phyloP scores from a whole-genome alignment of 495 filamentous ascomycete species.

The Ramalina intermedia region DNA sequence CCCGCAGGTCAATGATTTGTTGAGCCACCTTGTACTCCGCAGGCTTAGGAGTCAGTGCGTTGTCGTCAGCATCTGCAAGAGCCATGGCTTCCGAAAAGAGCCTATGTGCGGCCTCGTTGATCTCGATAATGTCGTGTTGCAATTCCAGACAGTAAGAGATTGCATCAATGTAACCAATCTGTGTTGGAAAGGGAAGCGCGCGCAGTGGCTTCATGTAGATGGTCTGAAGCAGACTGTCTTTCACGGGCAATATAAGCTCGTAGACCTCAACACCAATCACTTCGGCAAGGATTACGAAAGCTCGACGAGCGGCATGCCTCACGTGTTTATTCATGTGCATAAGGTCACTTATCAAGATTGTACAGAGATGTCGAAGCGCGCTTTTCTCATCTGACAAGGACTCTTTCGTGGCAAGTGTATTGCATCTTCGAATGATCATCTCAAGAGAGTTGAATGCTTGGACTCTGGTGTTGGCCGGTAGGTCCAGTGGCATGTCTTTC shows the following conservation, averaged over 20 bases:
- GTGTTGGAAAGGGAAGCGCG: conserved; percentile 77
- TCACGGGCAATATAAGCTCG: conserved; percentile 74
- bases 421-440: conserved; percentile 59
- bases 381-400: conserved; percentile 54
- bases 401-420: conserved; percentile 56
- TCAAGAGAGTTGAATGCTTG: conserved; percentile 72
- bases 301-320: conserved; percentile 65
- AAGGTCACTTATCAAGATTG: conserved; percentile 71
- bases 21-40: conserved; percentile 83
- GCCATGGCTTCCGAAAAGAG: conserved; percentile 85
- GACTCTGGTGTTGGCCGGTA: conserved; percentile 71
- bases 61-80: conserved; percentile 85
- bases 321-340: conserved; percentile 92
- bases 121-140: conserved; percentile 70
- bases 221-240: conserved; percentile 67
- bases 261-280: conserved; percentile 62
- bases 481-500: conserved; percentile 88
- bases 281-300: conserved; percentile 66
- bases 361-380: conserved; percentile 58
- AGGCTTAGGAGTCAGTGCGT: conserved; percentile 68
- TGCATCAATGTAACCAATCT: conserved; percentile 96
- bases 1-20: conserved; percentile 77
- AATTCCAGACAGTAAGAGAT: conserved; percentile 85
- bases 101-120: conserved; percentile 80
- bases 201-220: conserved; percentile 92